phyloP scores from a whole-genome alignment of 345 rosid genomes.

The Atalantia buxifolia region DNA sequence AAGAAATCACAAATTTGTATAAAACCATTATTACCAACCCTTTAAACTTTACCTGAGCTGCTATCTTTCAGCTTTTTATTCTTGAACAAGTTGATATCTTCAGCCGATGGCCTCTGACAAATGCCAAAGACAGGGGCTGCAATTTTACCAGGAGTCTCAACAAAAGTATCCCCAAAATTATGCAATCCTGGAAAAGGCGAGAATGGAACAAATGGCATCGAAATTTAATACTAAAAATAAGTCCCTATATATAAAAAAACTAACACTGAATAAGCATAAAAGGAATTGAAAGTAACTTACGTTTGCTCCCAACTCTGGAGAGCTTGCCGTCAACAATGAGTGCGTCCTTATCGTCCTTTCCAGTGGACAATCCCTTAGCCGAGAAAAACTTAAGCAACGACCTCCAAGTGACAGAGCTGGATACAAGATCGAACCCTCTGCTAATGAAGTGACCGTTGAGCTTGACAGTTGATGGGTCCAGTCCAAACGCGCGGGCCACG shows the following conservation, averaged over 20 bases:
- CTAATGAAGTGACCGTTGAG: constrained; percentile 85
- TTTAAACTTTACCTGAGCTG: constrained; percentile 35
- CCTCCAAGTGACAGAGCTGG: constrained; percentile 78
- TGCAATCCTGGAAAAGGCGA: constrained; percentile 28
- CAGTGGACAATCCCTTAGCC: constrained; percentile 71
- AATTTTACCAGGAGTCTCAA: constrained; percentile 4
- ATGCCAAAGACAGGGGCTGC: constrained; percentile 10
- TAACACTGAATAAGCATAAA: no score
- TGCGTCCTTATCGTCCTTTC: constrained; percentile 42
- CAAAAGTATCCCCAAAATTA: constrained; percentile 17
- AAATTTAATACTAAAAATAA: background rate
- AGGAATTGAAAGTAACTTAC: constrained; percentile 29
- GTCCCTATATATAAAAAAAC: no score
- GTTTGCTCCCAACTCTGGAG: constrained; percentile 51
- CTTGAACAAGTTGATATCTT: constrained; percentile 19
- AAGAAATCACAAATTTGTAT: no score
- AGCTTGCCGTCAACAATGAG: constrained; percentile 73
- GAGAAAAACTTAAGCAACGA: constrained; percentile 76
- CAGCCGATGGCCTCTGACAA: constrained; percentile 3
- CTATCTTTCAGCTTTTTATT: constrained; percentile 42
- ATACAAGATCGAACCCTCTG: constrained; percentile 59
- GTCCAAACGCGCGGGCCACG: constrained; percentile 59
- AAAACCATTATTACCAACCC: no score
- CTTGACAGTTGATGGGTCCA: constrained; percentile 69
- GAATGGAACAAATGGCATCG: background rate